phyloP scores from a whole-genome alignment of 2,329 filamentous ascomycete genomes.

The Lojkania enalia region DNA sequence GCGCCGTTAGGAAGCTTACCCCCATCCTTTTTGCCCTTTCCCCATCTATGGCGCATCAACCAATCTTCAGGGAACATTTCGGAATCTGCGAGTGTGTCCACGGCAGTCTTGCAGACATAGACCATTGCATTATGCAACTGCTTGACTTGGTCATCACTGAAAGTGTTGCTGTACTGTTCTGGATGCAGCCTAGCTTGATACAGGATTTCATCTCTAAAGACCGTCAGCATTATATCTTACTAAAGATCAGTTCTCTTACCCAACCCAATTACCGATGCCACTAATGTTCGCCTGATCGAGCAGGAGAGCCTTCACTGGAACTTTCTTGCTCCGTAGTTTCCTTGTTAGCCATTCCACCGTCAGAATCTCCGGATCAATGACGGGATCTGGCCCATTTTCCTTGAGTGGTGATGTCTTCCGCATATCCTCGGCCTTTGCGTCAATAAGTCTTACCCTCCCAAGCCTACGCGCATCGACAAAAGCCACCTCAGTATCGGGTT shows the following conservation, averaged over 20 bases:
- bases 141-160: conserved; percentile 71
- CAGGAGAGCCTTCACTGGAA: conserved; percentile 86
- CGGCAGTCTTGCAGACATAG: conserved; percentile 78
- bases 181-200: conserved; percentile 89
- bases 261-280: conserved; percentile 97
- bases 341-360: conserved; percentile 74
- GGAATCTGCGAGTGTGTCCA: conserved; percentile 78
- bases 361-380: conserved; percentile 76
- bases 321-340: conserved; percentile 73
- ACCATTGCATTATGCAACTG: conserved; percentile 72
- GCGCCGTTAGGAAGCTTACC: conserved; percentile 78
- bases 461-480: conserved; percentile 85
- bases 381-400: conserved; percentile 92
- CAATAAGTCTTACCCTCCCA: conserved; percentile 76
- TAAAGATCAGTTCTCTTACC: conserved; percentile 47
- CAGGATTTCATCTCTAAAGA: conserved; percentile 74
- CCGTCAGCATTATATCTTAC: conserved; percentile 8
- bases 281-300: conserved; percentile 87
- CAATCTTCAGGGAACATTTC: conserved; percentile 83
- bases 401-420: conserved; percentile 76
- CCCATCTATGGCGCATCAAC: conserved; percentile 85
- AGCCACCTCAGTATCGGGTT: conserved; percentile 67
- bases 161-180: conserved; percentile 87
- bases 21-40: conserved; percentile 76
- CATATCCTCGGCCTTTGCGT: conserved; percentile 77